These are phyloP conservation scores for Knoxdaviesia capensis DNA, from an alignment of 2,329 filamentous ascomycete species.

Conservation along the genomic window DNA sequence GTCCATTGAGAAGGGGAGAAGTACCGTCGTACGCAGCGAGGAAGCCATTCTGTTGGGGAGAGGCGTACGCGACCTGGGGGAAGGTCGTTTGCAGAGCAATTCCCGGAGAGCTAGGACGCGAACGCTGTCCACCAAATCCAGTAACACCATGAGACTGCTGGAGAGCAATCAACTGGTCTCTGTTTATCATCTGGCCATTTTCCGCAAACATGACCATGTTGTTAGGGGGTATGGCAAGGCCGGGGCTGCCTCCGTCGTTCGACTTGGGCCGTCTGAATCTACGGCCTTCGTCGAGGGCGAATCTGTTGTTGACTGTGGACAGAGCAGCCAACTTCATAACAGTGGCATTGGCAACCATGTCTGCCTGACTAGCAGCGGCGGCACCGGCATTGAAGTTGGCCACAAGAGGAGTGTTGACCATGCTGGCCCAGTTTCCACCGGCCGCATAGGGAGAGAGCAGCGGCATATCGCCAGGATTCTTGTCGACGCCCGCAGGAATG, in stretches of 20 bases:
- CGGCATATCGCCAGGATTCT: conserved; percentile 49
- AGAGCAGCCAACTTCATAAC: conserved; percentile 97
- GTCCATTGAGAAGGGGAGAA: conserved; percentile 48
- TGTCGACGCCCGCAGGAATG: conserved; percentile 35
- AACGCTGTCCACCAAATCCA: conserved; percentile 48
- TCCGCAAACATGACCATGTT: conserved; percentile 92
- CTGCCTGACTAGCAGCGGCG: conserved; percentile 47
- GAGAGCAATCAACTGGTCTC: conserved; percentile 67
- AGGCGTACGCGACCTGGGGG: conserved; percentile 52
- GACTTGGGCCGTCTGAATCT: conserved; percentile 88
- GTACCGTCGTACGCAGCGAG: conserved; percentile 67
- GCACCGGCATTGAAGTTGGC: conserved; percentile 51
- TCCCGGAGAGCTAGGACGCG: conserved; percentile 76
- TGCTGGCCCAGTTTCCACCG: conserved; percentile 92
- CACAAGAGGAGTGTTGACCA: conserved; percentile 95
- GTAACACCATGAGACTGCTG: conserved; percentile 45
- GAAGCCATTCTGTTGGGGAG: conserved; percentile 88
- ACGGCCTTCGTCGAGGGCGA: conserved; percentile 87
- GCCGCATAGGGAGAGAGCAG: conserved; percentile 68
- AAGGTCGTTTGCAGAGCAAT: conserved; percentile 45
- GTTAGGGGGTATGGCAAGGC: conserved; percentile 42
- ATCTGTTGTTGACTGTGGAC: conserved; percentile 95
- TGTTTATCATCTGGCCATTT: conserved; percentile 67
- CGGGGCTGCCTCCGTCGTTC: conserved; percentile 41
- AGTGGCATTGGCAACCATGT: conserved; percentile 97